These are phyloP conservation scores for Persicaria tinctoria DNA, from an alignment of 148 eudicot genomes.

Conservation along the genomic window DNA sequence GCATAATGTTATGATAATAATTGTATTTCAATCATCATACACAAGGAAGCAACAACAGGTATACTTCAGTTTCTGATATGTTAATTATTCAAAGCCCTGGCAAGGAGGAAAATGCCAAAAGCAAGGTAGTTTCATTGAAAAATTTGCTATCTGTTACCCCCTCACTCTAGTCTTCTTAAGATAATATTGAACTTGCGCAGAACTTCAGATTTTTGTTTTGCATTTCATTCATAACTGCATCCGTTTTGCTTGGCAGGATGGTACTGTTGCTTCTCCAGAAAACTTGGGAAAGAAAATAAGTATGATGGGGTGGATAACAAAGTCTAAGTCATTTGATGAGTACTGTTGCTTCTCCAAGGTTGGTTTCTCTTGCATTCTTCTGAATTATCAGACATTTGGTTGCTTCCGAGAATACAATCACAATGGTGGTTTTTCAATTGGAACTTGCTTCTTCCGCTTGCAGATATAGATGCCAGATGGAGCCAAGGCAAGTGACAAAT, in stretches of 20 bases:
- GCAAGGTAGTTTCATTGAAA: conserved; percentile 20
- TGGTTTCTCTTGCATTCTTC: conserved; percentile 8
- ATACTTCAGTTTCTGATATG: conserved; percentile 77
- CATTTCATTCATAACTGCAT: background rate
- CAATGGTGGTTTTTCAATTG: background rate
- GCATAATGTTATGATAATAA: too few species aligned
- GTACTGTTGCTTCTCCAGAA: conserved; percentile 30
- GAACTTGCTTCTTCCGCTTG: background rate
- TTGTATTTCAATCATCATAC: too few species aligned
- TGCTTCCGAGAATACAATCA: background rate
- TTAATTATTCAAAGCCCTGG: conserved; percentile 43
- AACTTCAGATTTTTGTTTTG: background rate
- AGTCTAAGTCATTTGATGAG: conserved; percentile 16
- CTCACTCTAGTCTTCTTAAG: background rate
- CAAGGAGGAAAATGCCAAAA: conserved; percentile 19
- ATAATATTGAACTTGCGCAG: background rate
- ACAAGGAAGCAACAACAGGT: conserved; percentile 17
- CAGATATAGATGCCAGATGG: conserved; percentile 36
- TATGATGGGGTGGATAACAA: conserved; percentile 23
- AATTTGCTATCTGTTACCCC: conserved; percentile 11
- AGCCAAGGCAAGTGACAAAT: conserved; percentile 44
- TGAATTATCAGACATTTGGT: background rate
- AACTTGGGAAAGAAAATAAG: conserved; percentile 50
- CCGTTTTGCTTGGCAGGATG: conserved; percentile 26
- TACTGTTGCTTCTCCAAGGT: conserved; percentile 35